Percentiles rank a stretch among this genome's conserved stretches.
These are phyloP conservation scores for Aspergillus sergii DNA, from an alignment of 2,329 filamentous ascomycete species.

Conservation along the genomic window DNA sequence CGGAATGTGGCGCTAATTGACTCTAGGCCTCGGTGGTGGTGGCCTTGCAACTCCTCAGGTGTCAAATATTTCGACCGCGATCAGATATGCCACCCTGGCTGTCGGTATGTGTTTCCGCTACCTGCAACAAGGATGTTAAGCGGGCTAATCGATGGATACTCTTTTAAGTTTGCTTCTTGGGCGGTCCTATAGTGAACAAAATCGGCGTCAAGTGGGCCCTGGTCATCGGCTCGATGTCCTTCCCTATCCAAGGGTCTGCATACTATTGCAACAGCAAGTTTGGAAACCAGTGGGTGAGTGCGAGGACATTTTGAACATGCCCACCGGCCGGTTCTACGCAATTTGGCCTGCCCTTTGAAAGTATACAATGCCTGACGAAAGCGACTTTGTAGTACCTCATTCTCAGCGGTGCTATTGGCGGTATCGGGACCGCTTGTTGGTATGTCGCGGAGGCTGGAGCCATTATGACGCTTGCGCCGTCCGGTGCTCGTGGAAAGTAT, in stretches of 20 bases:
- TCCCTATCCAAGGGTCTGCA: conserved; percentile 51
- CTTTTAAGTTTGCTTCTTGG: conserved; percentile 42
- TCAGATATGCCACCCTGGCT: conserved; percentile 33
- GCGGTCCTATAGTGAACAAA: conserved; percentile 52
- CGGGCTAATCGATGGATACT: not conserved
- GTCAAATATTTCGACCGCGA: conserved; percentile 45
- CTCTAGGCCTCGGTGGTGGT: conserved; percentile 45
- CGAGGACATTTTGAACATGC: not conserved
- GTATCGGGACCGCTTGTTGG: conserved; percentile 50
- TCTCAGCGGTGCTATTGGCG: conserved; percentile 41
- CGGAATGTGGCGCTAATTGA: not conserved
- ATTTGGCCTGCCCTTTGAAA: not conserved
- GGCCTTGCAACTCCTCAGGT: conserved; percentile 50
- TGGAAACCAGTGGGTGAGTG: conserved; percentile 51
- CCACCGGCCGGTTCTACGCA: not conserved
- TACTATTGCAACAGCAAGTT: conserved; percentile 55
- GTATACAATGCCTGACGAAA: not conserved
- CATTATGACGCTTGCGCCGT: conserved; percentile 53
- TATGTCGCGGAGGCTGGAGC: conserved; percentile 54
- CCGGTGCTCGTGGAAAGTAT: conserved; percentile 52
- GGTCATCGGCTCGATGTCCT: conserved; percentile 45
- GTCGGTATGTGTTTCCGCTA: conserved; percentile 23
- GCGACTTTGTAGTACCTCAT: conserved; percentile 40
- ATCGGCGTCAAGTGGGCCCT: conserved; percentile 52
- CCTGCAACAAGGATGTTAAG: not conserved